A percentile compares a stretch with the other conserved stretches of the same genome.
Conservation (phyloP, 352 stramenopile genomes). For the Vaucheria bursata region DNA sequence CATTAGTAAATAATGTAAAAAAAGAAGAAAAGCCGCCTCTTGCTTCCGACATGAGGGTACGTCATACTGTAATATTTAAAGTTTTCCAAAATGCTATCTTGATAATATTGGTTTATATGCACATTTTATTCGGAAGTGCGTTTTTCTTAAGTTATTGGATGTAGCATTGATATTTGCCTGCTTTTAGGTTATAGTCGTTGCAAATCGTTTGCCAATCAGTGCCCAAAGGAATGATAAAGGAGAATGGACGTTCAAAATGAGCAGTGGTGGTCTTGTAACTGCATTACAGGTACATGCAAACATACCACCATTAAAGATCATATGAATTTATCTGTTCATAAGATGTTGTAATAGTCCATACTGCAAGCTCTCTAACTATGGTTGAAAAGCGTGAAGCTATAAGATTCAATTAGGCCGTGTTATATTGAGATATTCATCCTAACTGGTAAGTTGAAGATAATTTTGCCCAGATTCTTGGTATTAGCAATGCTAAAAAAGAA, state of each 20-base stretch:
- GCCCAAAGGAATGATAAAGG: conserved; percentile 68
- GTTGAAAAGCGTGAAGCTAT: not conserved
- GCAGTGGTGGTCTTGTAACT: conserved; percentile 70
- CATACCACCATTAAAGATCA: conserved; percentile 30
- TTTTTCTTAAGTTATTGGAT: not conserved
- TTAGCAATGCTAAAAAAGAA: not conserved
- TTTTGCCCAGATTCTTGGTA: not conserved
- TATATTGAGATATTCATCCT: not conserved
- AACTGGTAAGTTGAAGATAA: not conserved
- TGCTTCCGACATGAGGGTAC: conserved; percentile 3
- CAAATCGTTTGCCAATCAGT: conserved; percentile 77
- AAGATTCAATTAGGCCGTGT: not conserved
- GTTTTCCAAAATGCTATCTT: conserved; percentile 1
- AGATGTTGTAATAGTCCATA: not conserved
- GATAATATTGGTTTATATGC: not conserved
- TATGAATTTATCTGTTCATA: conserved; percentile 37
- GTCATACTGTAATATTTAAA: not conserved
- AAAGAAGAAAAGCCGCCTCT: not conserved
- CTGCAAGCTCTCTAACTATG: not conserved
- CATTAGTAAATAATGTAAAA: conserved; percentile 1
- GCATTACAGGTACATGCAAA: conserved; percentile 57
- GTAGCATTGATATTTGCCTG: not conserved
- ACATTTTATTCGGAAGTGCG: not conserved
- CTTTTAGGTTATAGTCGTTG: conserved; percentile 70
- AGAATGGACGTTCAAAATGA: conserved; percentile 74